phyloP scores from a whole-genome alignment of 2,329 filamentous ascomycete species.

The Drechmeria coniospora region DNA sequence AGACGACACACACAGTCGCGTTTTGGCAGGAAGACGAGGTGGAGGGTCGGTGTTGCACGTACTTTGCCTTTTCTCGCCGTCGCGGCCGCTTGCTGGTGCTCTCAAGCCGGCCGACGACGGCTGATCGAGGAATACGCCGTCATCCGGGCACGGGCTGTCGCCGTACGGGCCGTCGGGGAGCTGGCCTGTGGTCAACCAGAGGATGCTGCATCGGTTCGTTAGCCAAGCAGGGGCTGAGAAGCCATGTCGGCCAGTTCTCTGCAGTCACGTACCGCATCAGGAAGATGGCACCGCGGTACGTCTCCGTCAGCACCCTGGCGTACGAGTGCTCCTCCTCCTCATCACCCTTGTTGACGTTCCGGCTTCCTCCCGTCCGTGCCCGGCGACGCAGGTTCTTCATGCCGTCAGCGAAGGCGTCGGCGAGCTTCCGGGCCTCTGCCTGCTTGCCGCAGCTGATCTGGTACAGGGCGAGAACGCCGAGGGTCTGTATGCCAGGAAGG shows the following conservation, averaged over 20 bases:
- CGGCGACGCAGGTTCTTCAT: constrained; percentile 1
- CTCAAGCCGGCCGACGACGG: no score
- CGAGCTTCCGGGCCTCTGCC: constrained; percentile 2
- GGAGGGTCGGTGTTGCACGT: not conserved
- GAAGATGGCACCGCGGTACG: constrained; percentile 6
- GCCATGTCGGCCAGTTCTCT: no score
- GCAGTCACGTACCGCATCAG: constrained; percentile 4
- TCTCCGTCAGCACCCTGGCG: constrained; percentile 1
- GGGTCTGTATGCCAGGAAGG: constrained; percentile 5
- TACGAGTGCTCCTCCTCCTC: no score
- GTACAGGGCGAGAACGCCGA: constrained; percentile 5
- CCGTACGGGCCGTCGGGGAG: no score
- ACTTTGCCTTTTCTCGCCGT: no score
- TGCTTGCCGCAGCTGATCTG: constrained; percentile 3
- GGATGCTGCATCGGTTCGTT: not conserved
- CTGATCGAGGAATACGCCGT: no score
- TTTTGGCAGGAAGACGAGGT: no score
- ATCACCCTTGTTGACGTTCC: not conserved
- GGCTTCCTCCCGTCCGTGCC: not conserved
- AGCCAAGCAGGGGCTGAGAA: not conserved
- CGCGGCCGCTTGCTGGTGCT: no score
- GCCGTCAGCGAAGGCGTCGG: constrained; percentile 1
- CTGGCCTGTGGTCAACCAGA: not conserved
- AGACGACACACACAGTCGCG: no score
- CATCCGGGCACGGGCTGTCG: no score